A percentile compares a stretch with the other conserved stretches of the same genome.
Evolutionary conservation across 2,329 filamentous ascomycete species (phyloP).

Genomic region (Ilyonectria mors-panacis): DNA sequence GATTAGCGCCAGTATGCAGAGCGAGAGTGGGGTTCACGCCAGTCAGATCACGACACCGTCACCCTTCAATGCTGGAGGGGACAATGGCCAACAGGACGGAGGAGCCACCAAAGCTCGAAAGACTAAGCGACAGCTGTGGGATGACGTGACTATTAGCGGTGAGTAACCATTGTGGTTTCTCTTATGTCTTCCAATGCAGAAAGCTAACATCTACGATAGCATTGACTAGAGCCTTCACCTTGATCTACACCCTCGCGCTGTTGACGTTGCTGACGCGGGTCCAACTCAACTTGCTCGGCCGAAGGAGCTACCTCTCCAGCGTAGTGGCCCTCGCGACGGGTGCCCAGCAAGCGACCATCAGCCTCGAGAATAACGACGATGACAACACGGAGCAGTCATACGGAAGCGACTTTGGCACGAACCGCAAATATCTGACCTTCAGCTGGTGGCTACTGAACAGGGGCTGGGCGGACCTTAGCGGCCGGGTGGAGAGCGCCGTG

Average conservation of each 20-base stretch:
- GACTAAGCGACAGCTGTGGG: constrained; percentile 95
- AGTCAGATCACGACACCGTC: constrained; percentile 79
- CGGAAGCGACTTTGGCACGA: constrained; percentile 96
- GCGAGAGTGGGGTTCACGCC: constrained; percentile 86
- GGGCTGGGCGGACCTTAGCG: constrained; percentile 87
- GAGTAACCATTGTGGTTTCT: constrained; percentile 54
- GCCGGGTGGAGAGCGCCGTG: constrained; percentile 87
- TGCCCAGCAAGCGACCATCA: constrained; percentile 82
- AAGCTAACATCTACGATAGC: constrained; percentile 65
- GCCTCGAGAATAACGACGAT: constrained; percentile 93
- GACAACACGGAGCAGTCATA: constrained; percentile 86
- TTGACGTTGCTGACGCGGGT: constrained; percentile 94
- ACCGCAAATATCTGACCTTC: constrained; percentile 93
- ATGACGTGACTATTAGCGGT: constrained; percentile 97
- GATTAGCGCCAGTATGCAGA: constrained; percentile 79
- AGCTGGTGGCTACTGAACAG: constrained; percentile 98
- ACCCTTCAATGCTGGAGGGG: constrained; percentile 58
- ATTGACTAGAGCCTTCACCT: constrained; percentile 89
- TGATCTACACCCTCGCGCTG: constrained; percentile 91
- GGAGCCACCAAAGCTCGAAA: constrained; percentile 69
- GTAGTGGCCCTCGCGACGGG: constrained; percentile 92
- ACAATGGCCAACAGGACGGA: constrained; percentile 57
- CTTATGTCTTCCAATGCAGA: background rate
- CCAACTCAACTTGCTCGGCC: constrained; percentile 96
- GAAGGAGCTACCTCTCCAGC: constrained; percentile 94